Evolutionary conservation across 2,329 filamentous ascomycete genomes (phyloP).

Genomic region (Ambrosiella cleistominuta): DNA sequence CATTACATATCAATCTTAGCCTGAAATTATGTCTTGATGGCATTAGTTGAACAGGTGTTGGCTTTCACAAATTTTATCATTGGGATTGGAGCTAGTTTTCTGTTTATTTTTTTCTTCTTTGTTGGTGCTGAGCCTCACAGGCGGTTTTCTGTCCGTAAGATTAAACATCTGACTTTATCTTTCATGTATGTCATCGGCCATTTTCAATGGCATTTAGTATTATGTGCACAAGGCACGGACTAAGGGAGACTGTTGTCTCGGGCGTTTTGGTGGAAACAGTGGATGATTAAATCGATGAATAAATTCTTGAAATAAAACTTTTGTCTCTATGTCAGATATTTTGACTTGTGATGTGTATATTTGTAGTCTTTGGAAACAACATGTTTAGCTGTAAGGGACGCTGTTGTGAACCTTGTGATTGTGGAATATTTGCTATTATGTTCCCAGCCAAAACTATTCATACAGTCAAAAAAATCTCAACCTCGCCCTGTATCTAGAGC

Average conservation of each 20-base stretch:
- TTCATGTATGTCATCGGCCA: constrained; percentile 2
- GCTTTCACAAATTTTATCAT: background rate
- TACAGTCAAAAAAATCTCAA: background rate
- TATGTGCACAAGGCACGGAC: background rate
- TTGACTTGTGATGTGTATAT: background rate
- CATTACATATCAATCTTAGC: background rate
- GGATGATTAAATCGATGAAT: constrained; percentile 6
- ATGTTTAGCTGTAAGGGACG: too few species aligned
- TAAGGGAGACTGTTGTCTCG: background rate
- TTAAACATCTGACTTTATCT: background rate
- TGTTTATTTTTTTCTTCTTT: constrained; percentile 2
- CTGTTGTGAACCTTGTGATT: too few species aligned
- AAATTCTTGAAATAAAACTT: background rate
- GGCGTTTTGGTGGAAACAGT: background rate
- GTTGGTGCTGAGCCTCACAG: background rate
- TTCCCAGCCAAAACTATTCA: constrained; percentile 3
- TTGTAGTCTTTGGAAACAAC: too few species aligned
- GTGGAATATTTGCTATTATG: background rate
- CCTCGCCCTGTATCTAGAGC: background rate
- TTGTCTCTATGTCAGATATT: background rate
- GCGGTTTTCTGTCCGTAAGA: background rate
- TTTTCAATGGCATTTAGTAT: background rate
- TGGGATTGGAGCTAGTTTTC: constrained; percentile 3
- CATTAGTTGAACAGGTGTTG: background rate
- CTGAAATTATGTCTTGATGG: background rate